Conservation (phyloP, 106 monocot species). For the Dendrobium huoshanense region DNA sequence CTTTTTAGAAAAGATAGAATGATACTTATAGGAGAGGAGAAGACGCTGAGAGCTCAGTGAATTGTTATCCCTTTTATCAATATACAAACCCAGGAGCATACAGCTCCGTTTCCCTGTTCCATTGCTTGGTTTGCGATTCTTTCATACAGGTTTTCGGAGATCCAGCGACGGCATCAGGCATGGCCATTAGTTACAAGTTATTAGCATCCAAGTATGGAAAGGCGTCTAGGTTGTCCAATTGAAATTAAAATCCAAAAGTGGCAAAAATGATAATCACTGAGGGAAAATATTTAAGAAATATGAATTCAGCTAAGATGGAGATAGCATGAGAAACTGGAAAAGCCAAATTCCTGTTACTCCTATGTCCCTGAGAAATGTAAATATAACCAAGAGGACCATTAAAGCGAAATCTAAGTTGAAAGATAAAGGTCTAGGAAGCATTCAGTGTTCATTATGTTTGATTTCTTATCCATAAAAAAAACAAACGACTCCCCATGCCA, state of each 20-base stretch:
- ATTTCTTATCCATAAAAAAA: background rate
- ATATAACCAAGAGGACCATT: background rate
- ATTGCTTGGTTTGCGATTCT: too few species aligned
- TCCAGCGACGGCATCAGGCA: too few species aligned
- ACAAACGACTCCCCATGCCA: background rate
- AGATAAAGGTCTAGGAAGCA: background rate
- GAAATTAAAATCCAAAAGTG: background rate
- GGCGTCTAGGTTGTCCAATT: background rate
- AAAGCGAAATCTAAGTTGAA: background rate
- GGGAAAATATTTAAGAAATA: background rate
- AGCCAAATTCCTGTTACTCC: background rate
- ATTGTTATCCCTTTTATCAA: too few species aligned
- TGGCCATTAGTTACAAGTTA: background rate
- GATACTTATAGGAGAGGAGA: too few species aligned
- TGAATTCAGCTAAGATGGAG: background rate
- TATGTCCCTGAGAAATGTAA: background rate
- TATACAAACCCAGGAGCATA: too few species aligned
- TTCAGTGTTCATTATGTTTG: background rate
- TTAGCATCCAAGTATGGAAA: background rate
- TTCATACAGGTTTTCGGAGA: too few species aligned
- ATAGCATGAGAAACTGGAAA: background rate
- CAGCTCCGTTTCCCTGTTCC: too few species aligned
- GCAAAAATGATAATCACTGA: background rate
- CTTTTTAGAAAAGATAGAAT: too few species aligned
- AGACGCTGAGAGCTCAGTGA: too few species aligned